These are phyloP conservation scores for Tetraselmis striata DNA, from an alignment of 139 green algal genomes.

Conservation along the genomic window DNA sequence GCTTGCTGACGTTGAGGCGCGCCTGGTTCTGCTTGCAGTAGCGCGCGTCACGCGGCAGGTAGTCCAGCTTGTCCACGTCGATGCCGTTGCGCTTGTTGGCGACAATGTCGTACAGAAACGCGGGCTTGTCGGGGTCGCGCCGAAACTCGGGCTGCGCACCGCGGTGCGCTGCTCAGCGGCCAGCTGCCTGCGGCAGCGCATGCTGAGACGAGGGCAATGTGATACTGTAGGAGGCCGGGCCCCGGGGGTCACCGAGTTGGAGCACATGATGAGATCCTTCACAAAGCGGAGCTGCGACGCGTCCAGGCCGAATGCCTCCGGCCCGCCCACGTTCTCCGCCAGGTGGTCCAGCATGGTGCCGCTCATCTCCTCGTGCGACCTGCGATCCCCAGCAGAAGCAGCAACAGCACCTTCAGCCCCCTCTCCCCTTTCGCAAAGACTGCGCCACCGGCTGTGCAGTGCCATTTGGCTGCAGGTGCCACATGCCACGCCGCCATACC, in stretches of 20 bases:
- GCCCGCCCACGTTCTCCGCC: constrained; percentile 33
- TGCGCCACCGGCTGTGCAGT: neutral
- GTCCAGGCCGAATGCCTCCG: constrained; percentile 9
- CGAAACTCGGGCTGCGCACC: neutral
- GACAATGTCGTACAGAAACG: constrained; percentile 43
- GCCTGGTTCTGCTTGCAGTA: constrained; percentile 5
- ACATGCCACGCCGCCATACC: too few species aligned
- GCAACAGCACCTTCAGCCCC: too few species aligned
- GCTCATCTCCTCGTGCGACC: constrained; percentile 69
- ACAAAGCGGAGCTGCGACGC: neutral
- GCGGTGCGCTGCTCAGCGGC: neutral
- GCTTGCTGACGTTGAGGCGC: constrained; percentile 15
- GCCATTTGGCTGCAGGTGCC: too few species aligned
- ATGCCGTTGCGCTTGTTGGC: constrained; percentile 39
- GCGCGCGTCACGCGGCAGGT: constrained; percentile 38
- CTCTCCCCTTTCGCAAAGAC: neutral
- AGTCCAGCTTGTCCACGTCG: constrained; percentile 63
- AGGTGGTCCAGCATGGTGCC: constrained; percentile 53
- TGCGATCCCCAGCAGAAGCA: too few species aligned
- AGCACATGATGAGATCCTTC: constrained; percentile 15
- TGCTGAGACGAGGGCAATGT: too few species aligned
- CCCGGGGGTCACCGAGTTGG: neutral
- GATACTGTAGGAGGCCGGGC: too few species aligned
- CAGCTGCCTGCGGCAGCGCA: neutral
- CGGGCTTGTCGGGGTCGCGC: neutral